Conservation (phyloP, 2,329 filamentous ascomycete genomes). For the Phaeoacremonium minimum region DNA sequence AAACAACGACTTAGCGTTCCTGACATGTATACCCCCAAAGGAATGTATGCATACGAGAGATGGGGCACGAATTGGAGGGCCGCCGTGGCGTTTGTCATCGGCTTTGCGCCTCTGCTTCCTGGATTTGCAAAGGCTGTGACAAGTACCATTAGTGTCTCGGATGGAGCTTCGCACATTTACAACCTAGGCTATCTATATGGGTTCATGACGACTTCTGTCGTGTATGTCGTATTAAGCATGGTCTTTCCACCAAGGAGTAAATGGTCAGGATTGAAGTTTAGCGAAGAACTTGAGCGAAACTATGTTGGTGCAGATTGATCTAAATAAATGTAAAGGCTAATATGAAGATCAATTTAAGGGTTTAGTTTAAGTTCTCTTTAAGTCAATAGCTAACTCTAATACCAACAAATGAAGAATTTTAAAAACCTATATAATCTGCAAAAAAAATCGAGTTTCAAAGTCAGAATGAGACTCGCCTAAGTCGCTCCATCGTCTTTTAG, state of each 20-base stretch:
- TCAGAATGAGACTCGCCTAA: no score
- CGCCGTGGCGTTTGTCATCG: constrained; percentile 21
- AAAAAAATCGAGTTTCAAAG: no score
- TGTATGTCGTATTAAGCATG: background rate
- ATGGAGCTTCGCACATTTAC: background rate
- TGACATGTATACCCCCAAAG: constrained; percentile 27
- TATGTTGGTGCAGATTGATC: no score
- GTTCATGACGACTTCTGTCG: background rate
- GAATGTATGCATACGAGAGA: constrained; percentile 24
- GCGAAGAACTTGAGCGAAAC: background rate
- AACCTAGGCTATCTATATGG: background rate
- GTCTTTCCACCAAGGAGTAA: background rate
- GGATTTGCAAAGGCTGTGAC: constrained; percentile 8
- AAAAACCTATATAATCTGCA: no score
- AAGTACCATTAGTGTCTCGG: background rate
- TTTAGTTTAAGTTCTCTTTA: no score
- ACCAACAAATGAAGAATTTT: no score
- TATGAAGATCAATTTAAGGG: background rate
- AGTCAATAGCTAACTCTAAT: no score
- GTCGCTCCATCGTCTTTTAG: no score
- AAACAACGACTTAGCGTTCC: constrained; percentile 26
- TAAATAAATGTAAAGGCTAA: background rate
- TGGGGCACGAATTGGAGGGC: constrained; percentile 24
- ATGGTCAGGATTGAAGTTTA: background rate
- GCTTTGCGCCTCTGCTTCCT: constrained; percentile 19